Base-by-base conservation (phyloP, 106 monocot genomes). In the Xerophyta viscosa region DNA sequence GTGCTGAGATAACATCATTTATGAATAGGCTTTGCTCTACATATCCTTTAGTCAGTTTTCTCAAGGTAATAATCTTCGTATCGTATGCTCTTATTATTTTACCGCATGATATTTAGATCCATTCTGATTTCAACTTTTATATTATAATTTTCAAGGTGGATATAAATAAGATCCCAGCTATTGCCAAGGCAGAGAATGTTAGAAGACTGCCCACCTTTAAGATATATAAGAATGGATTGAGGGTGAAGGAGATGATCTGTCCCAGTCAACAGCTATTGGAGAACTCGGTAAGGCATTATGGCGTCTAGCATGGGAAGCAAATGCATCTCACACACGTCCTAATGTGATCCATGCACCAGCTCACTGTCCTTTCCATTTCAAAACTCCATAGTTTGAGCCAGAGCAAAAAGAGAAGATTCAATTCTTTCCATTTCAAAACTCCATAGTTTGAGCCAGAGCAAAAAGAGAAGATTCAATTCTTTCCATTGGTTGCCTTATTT, bases 191-290 rank as follows among this genome's bases (percentile, higher is more conserved):
- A 13, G 91, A 91, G 72, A 82, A 73, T 26, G 86, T 86, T 69
- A 68, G 75, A 50, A 73, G 73, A 4, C 68, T 82, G 23, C 91
- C 91, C 3, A 82, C 81, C 20, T 69, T 91, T 41, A 91, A 86
- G 45, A 91, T 91, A 27, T 91, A 91, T 69, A 91, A 86, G 58
- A 81, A 81, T 31, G 86, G 91, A 4, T 30, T 30, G 7, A 68
- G 60, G 52, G 67, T 91, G 68, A 91, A 91, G 52, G 91, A 91
- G 72, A 85, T 91, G 81, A 73, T 91, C 54, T 86, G 78, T 66
- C 91, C 91, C 7, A 86, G 63, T 64, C 62, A 63, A 33, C 91
- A 85, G 36, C 57, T 79, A 31, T 62, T 92, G 47, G 86, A 82
- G 50, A 69, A 66, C 46, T 78, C 86, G 4, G 72, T 92, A 57